phyloP scores from a whole-genome alignment of 2,329 filamentous ascomycete genomes.

The Graphium sp. region DNA sequence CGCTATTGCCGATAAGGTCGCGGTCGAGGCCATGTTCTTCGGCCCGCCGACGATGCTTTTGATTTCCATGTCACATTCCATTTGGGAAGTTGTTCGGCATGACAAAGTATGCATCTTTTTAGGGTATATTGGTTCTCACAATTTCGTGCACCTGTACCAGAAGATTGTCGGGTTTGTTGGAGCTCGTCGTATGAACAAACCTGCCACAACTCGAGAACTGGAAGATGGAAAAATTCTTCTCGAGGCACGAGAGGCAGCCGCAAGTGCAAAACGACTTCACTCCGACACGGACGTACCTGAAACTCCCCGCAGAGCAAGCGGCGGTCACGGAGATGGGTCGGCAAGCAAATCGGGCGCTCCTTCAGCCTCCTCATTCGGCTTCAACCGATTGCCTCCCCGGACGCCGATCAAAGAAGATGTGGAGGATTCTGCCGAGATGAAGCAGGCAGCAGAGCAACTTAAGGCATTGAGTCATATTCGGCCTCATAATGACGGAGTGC shows the following conservation, averaged over 20 bases:
- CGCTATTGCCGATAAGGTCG: slow-evolving; percentile 36
- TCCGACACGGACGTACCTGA: neutral
- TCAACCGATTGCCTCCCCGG: neutral
- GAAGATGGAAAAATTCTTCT: slow-evolving; percentile 40
- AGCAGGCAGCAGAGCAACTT: slow-evolving; percentile 49
- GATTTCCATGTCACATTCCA: slow-evolving; percentile 46
- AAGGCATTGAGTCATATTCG: slow-evolving; percentile 49
- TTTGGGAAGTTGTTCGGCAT: slow-evolving; percentile 48
- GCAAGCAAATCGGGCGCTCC: slow-evolving; percentile 5
- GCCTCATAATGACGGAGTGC: slow-evolving; percentile 33
- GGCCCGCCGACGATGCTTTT: slow-evolving; percentile 49
- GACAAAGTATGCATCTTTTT: slow-evolving; percentile 51
- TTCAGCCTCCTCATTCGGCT: too few relatives aligned
- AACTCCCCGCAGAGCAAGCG: too few relatives aligned
- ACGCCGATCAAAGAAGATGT: slow-evolving; percentile 14
- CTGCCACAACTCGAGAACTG: slow-evolving; percentile 32
- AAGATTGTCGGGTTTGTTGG: slow-evolving; percentile 26
- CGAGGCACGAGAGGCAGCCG: slow-evolving; percentile 30
- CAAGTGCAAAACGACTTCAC: slow-evolving; percentile 8
- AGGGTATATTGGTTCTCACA: slow-evolving; percentile 49
- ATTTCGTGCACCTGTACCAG: slow-evolving; percentile 48
- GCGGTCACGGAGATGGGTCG: slow-evolving; percentile 1
- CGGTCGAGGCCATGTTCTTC: slow-evolving; percentile 50
- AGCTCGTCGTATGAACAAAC: slow-evolving; percentile 8
- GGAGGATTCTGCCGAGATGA: slow-evolving; percentile 53